Base-by-base conservation (phyloP, 2,329 filamentous ascomycete species). In the Bipolaris victoriae region DNA sequence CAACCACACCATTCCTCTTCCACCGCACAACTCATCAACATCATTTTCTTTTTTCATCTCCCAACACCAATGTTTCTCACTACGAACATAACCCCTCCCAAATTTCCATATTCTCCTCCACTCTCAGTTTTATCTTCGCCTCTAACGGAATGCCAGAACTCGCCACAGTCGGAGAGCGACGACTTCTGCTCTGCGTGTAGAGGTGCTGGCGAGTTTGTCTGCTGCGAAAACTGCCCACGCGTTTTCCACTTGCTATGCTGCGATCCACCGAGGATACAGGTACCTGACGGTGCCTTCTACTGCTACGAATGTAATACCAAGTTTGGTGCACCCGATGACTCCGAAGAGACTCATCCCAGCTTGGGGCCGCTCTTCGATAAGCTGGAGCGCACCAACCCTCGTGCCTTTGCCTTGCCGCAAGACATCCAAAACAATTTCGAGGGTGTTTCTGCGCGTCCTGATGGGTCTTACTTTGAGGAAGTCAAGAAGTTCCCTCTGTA, bases 231-330 rank as follows among this genome's bases (percentile, higher is more conserved):
- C 61, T 99, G 95, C 79, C 86, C 89, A 59, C 87, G 91, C 65
- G 91, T 93, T 5, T 97, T 96, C 78, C 95, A 98, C 77, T 92
- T 95, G 74, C 84, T 86, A 58, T 98, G 95, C 75, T 86, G 95
- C 65, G 90, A 96, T 76, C 92, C 94, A 60, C 89, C 91, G 37
- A 81, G 69, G 51, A 52, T 64, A 24, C 60, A 69, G 33, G 67
- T 72, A 52, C 72, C 73, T 35, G 68, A 71, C 33, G 73, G 70
- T 7, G 67, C 68, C 15, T 98, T 92, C 91, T 95, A 85, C 76
- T 98, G 94, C 79, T 89, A 90, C 68, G 72, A 73, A 47, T 76
- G 73, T 62, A 61, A 58, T 24, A 57, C 66, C 20, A 67, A 66
- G 58, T 61, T 60, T 31, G 66, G 61, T 57, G 50, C 52, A 29